Evolutionary conservation across 2,329 filamentous ascomycete species (phyloP).

Genomic region (Alternaria gansuensis): DNA sequence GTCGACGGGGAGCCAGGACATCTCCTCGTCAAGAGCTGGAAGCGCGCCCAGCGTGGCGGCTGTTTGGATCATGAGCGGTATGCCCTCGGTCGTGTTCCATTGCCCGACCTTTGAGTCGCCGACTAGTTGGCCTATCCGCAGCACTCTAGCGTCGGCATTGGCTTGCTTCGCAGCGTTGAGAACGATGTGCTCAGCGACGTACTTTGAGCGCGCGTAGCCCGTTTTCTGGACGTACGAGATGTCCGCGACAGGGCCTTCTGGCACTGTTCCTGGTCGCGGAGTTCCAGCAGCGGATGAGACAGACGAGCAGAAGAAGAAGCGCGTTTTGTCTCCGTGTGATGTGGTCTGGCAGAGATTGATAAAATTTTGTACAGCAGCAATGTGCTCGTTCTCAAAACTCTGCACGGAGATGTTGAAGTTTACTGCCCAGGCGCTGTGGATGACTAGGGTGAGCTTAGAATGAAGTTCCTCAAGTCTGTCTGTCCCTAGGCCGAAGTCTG

Average conservation of each 20-base stretch:
- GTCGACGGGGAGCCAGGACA: constrained; percentile 58
- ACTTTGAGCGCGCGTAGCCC: constrained; percentile 63
- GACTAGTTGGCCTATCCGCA: constrained; percentile 59
- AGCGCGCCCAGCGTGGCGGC: constrained; percentile 59
- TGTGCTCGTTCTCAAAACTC: constrained; percentile 60
- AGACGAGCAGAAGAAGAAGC: constrained; percentile 59
- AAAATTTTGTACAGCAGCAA: constrained; percentile 58
- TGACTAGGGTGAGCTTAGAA: constrained; percentile 53
- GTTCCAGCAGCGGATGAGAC: constrained; percentile 56
- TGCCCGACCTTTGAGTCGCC: constrained; percentile 58
- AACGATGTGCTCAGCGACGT: constrained; percentile 60
- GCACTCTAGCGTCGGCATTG: constrained; percentile 44
- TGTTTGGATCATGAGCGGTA: constrained; percentile 61
- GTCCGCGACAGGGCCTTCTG: constrained; percentile 51
- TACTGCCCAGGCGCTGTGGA: constrained; percentile 65
- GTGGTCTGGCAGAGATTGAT: constrained; percentile 52
- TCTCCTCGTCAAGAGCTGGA: constrained; percentile 55
- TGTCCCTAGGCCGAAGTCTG: constrained; percentile 54
- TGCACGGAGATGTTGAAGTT: constrained; percentile 65
- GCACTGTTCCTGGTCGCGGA: constrained; percentile 47
- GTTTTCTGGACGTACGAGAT: constrained; percentile 58
- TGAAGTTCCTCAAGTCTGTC: constrained; percentile 27
- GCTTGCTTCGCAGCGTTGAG: constrained; percentile 27
- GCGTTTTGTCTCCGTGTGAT: constrained; percentile 46
- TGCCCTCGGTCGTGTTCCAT: constrained; percentile 62